phyloP scores from a whole-genome alignment of 805 yeast genomes.

The Metschnikowia santaceciliae region DNA sequence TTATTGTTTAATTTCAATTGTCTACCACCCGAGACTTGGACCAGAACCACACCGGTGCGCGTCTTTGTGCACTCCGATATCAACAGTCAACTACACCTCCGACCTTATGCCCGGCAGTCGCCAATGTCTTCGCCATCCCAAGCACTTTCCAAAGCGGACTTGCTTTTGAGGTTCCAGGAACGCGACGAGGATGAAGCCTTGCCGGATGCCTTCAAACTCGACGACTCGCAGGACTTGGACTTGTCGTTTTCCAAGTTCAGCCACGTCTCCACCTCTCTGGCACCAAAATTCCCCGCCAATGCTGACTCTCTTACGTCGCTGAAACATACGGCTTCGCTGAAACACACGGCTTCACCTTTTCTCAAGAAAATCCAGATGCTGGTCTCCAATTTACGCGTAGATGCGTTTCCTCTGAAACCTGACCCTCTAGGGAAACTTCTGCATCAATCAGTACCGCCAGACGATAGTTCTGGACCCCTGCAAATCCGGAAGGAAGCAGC shows the following conservation, averaged over 20 bases:
- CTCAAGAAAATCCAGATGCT: slow-evolving; percentile 24
- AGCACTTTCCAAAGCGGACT: slow-evolving; percentile 6
- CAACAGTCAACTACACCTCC: slow-evolving; percentile 3
- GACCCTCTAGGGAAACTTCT: neutral
- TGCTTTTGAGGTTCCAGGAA: slow-evolving; percentile 12
- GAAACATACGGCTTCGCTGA: neutral
- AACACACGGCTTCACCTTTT: slow-evolving; percentile 24
- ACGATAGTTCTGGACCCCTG: too few relatives aligned
- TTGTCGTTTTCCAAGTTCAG: slow-evolving; percentile 38
- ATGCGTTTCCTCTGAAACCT: slow-evolving; percentile 3
- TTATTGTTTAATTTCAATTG: too few relatives aligned
- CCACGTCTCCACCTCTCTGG: slow-evolving; percentile 23
- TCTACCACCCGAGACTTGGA: too few relatives aligned
- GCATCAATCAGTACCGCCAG: too few relatives aligned
- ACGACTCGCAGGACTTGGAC: slow-evolving; percentile 21
- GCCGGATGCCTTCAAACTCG: slow-evolving; percentile 28
- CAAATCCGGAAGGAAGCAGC: too few relatives aligned
- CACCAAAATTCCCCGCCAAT: neutral
- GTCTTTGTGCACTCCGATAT: slow-evolving; percentile 2
- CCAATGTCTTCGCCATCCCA: neutral
- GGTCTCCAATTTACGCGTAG: slow-evolving; percentile 11
- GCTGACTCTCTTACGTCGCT: slow-evolving; percentile 1
- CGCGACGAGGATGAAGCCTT: slow-evolving; percentile 15
- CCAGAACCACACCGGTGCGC: neutral
- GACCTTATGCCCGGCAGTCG: neutral